Conservation (phyloP, 257 asterid species). For the Penstemon davidsonii region DNA sequence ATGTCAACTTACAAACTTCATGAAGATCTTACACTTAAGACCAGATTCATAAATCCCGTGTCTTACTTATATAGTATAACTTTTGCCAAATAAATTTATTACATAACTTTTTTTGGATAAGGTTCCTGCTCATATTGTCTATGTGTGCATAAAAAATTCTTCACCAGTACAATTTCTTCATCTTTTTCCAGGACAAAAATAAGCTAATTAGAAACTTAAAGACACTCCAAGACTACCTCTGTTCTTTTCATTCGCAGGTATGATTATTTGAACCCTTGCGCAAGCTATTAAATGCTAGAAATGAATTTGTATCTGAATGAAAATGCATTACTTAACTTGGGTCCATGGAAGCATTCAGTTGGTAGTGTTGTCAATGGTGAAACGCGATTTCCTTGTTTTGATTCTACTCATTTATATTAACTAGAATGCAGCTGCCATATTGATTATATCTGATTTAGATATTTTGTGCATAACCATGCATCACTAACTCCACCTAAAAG, state of each 20-base stretch:
- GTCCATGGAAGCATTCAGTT: conserved; percentile 14
- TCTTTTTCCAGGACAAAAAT: conserved; percentile 73
- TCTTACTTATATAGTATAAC: neutral
- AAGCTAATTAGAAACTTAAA: conserved; percentile 79
- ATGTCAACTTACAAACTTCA: conserved; percentile 19
- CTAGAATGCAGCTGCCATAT: neutral
- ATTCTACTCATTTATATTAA: neutral
- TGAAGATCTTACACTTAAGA: conserved; percentile 1
- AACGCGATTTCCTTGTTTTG: neutral
- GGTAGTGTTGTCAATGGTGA: neutral
- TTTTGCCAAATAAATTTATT: neutral
- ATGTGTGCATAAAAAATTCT: conserved; percentile 20
- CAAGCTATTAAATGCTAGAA: conserved; percentile 8
- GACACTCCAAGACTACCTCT: conserved; percentile 86
- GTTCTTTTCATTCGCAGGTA: conserved; percentile 93
- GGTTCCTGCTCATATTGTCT: conserved; percentile 17
- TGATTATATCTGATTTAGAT: conserved; percentile 8
- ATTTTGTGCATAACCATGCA: neutral
- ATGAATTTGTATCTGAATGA: conserved; percentile 1
- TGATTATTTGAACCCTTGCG: conserved; percentile 22
- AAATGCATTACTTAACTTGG: neutral
- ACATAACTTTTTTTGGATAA: conserved; percentile 2
- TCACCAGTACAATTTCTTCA: conserved; percentile 21
- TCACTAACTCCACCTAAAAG: neutral
- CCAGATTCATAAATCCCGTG: conserved; percentile 1